Evolutionary conservation across 2,329 filamentous ascomycete species (phyloP), one percentile per base, ranked within the genome.

Genomic region (Chaetomium sp.): DNA sequence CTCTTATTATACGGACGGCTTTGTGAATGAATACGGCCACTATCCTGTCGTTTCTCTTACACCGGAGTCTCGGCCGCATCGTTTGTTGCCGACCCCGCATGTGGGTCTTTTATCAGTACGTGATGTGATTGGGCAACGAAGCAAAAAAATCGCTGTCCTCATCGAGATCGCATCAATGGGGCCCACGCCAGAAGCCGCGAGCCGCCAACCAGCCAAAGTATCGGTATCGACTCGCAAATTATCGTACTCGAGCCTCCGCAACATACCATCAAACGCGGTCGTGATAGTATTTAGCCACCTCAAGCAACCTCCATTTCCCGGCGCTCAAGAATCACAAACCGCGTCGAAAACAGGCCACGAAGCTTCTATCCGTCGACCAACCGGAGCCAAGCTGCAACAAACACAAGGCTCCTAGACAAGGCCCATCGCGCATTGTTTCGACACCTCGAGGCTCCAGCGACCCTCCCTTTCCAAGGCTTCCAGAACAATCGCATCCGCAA

Each of bases 121-220:
- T 19, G 5, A 27, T 6, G 12, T 61, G 56, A 64, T 63, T 63
- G 61, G 62, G 33, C 35, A n/a, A 49, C 37, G 50, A 56, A 58
- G 57, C 59, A 56, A 57, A 60, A 63, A 63, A 57, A 54, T 58
- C 54, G 52, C 45, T 56, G 54, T 47, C 49, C 50, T 50, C 36
- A 53, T 53, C 44, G 41, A 60, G 58, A 62, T 61, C 53, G 49
- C 55, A 57, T 58, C 58, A 49, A 52, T 5, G 4, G 55, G 47
- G 43, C 57, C 49, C 55, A 52, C 53, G 47, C 55, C 46, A 46
- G 41, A 50, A 59, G 49, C 52, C 33, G 45, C 40, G 36, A 38
- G 40, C 49, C 41, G 52, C 43, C 40, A 54, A 55, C 46, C 32
- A 42, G n/a, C 4, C 48, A 11, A n/a, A 3, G 8, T 12, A 27